Evolutionary conservation across 306 rosid species (phyloP).

Genomic region (Hippophae gyantsensis): DNA sequence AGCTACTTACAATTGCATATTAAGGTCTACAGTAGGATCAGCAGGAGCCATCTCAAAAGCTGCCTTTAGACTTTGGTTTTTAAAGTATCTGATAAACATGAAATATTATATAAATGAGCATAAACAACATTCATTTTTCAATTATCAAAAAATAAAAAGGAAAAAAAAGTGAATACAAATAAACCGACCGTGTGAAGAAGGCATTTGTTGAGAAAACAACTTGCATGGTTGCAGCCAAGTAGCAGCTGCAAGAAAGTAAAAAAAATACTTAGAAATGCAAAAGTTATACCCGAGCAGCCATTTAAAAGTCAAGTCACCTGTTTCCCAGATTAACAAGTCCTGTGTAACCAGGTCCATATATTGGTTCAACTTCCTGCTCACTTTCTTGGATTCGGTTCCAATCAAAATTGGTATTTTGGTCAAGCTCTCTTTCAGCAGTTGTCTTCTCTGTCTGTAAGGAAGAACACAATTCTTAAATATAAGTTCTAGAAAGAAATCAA

Average conservation of each 20-base stretch:
- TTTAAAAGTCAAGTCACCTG: constrained; percentile 38
- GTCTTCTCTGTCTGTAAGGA: constrained; percentile 89
- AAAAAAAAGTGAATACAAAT: constrained; percentile 5
- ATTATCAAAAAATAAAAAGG: background rate
- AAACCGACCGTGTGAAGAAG: constrained; percentile 51
- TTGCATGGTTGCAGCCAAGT: constrained; percentile 94
- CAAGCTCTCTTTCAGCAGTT: constrained; percentile 98
- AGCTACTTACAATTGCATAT: constrained; percentile 61
- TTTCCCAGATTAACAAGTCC: constrained; percentile 95
- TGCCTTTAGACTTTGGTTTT: constrained; percentile 38
- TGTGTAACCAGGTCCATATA: constrained; percentile 91
- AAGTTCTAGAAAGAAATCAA: background rate
- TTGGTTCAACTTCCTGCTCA: constrained; percentile 78
- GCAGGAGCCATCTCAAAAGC: constrained; percentile 76
- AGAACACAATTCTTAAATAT: constrained; percentile 7
- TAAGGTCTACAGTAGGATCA: constrained; percentile 89
- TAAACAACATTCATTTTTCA: constrained; percentile 5
- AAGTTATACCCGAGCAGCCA: constrained; percentile 11
- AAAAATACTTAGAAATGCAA: constrained; percentile 10
- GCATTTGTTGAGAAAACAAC: constrained; percentile 66
- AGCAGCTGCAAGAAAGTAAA: constrained; percentile 69
- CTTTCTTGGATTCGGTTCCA: constrained; percentile 98
- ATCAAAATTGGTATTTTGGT: constrained; percentile 88
- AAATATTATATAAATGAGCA: background rate
- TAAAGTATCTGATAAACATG: constrained; percentile 41